phyloP scores from a whole-genome alignment of 179 eudicot genomes.

The Beta macrorhiza region DNA sequence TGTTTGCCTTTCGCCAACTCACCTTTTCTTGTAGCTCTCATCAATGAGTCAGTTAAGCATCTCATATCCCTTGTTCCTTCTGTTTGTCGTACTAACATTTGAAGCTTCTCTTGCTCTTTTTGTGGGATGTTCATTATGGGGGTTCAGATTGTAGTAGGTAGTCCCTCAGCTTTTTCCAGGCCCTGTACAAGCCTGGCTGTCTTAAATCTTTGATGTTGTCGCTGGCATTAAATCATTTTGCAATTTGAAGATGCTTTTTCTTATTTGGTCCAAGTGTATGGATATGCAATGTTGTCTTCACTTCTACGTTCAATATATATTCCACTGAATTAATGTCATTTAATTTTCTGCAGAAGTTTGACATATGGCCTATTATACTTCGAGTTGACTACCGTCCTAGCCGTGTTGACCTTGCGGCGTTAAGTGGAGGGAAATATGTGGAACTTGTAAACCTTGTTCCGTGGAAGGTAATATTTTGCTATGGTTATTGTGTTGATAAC shows the following conservation, averaged over 20 bases:
- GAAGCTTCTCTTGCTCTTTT: not conserved
- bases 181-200: not conserved
- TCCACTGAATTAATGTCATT: slow-evolving; percentile 13
- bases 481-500: not conserved
- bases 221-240: not conserved
- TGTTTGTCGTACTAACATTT: too few species aligned
- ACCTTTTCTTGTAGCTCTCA: not conserved
- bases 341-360: slow-evolving; percentile 69
- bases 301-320: not conserved
- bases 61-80: not conserved
- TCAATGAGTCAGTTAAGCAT: not conserved
- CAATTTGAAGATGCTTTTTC: too few species aligned
- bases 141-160: not conserved
- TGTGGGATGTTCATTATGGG: not conserved
- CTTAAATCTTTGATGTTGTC: not conserved
- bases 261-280: too few species aligned
- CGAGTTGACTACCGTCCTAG: slow-evolving; percentile 87
- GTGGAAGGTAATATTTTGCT: slow-evolving; percentile 71
- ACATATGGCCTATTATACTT: slow-evolving; percentile 60
- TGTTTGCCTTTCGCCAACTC: not conserved
- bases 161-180: not conserved
- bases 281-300: not conserved
- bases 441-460: slow-evolving; percentile 91
- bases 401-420: slow-evolving; percentile 83
- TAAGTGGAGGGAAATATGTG: slow-evolving; percentile 88